phyloP scores from a whole-genome alignment of 306 rosid genomes.

The Leucaena leucocephala region DNA sequence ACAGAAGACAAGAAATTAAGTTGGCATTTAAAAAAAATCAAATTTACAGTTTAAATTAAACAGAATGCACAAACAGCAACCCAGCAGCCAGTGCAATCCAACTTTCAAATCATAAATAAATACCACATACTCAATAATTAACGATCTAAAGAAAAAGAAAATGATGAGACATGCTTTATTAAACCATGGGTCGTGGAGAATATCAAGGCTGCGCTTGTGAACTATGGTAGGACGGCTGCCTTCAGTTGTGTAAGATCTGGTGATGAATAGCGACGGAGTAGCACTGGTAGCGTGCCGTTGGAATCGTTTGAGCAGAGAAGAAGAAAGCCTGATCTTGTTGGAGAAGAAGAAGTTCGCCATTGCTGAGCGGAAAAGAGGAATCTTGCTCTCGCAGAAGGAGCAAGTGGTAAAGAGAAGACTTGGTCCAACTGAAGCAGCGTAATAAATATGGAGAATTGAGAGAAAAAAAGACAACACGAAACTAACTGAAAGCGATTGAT shows the following conservation, averaged over 20 bases:
- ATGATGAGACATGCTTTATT: conserved; percentile 55
- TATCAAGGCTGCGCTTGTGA: conserved; percentile 93
- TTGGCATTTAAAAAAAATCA: not conserved
- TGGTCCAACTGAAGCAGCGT: not conserved
- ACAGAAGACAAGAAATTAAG: not conserved
- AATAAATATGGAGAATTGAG: not conserved
- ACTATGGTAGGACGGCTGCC: conserved; percentile 87
- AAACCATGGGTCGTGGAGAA: conserved; percentile 99
- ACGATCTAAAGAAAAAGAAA: not conserved
- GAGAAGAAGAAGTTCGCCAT: conserved; percentile 65
- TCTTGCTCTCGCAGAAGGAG: conserved; percentile 3
- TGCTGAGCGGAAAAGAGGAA: conserved; percentile 9
- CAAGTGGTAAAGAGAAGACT: not conserved
- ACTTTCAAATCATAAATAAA: not conserved
- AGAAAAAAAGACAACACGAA: not conserved
- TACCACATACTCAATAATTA: not conserved
- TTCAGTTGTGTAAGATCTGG: conserved; percentile 75
- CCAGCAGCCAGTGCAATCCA: not conserved
- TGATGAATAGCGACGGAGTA: conserved; percentile 37
- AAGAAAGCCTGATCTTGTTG: conserved; percentile 60
- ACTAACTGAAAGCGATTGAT: not conserved
- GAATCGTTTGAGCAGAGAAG: conserved; percentile 55
- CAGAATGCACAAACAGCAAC: not conserved
- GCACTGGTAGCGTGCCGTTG: conserved; percentile 38
- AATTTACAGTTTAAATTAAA: not conserved